These are phyloP conservation scores for Casuarina glauca DNA, from an alignment of 306 rosid species.

Conservation along the genomic window DNA sequence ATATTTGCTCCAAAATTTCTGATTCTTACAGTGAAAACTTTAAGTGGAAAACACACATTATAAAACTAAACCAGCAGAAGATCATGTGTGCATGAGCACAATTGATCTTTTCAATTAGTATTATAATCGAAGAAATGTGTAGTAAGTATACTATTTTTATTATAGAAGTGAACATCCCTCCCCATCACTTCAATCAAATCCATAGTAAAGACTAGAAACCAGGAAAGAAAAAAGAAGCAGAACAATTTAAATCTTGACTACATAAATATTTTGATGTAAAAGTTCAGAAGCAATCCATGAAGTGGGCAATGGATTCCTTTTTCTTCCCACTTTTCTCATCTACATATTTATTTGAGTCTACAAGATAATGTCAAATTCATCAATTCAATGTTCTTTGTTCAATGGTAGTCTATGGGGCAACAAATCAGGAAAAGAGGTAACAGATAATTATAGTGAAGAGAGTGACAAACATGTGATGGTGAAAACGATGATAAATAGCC, in stretches of 20 bases:
- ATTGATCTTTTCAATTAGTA: background rate
- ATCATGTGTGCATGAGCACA: background rate
- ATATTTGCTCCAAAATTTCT: background rate
- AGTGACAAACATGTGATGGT: constrained; percentile 78
- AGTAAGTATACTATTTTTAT: background rate
- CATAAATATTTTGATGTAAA: background rate
- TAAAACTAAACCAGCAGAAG: background rate
- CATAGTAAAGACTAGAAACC: background rate
- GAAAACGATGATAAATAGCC: constrained; percentile 89
- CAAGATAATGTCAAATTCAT: background rate
- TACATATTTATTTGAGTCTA: background rate
- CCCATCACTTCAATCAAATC: background rate
- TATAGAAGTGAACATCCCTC: background rate
- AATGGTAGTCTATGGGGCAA: background rate
- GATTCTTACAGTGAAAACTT: background rate
- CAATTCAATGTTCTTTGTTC: background rate
- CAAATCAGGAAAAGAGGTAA: background rate
- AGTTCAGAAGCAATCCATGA: background rate
- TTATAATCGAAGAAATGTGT: background rate
- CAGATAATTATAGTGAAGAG: constrained; percentile 21
- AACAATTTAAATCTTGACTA: background rate
- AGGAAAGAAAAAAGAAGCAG: background rate
- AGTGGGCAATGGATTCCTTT: background rate
- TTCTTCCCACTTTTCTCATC: background rate
- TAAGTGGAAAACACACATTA: background rate